These are phyloP conservation scores for Microsporum audouinii DNA, from an alignment of 2,329 filamentous ascomycete genomes.

Conservation along the genomic window DNA sequence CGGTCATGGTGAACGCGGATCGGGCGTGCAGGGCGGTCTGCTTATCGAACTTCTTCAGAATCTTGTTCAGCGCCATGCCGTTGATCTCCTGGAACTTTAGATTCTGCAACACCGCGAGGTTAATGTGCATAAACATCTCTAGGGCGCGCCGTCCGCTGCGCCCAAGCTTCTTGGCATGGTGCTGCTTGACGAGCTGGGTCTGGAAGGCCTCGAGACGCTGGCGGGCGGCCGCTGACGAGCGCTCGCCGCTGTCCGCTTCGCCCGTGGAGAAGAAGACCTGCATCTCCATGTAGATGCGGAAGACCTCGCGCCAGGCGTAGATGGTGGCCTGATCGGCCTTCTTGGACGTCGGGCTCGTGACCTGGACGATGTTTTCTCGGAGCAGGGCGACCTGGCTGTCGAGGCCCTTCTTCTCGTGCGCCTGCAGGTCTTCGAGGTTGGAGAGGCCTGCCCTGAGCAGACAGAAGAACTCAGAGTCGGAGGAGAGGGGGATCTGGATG, in stretches of 20 bases:
- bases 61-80: constrained; percentile 63
- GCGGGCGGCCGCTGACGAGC: constrained; percentile 54
- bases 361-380: constrained; percentile 51
- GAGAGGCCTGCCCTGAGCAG: constrained; percentile 61
- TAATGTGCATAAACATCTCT: constrained; percentile 58
- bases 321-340: constrained; percentile 51
- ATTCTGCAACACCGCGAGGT: constrained; percentile 63
- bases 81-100: constrained; percentile 80
- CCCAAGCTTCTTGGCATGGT: constrained; percentile 47
- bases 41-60: constrained; percentile 87
- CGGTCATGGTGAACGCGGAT: constrained; percentile 48
- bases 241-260: constrained; percentile 57
- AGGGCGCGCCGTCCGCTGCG: constrained; percentile 53
- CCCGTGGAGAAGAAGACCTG: constrained; percentile 71
- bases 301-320: constrained; percentile 66
- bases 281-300: constrained; percentile 68
- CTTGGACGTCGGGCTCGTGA: constrained; percentile 51
- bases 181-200: constrained; percentile 41
- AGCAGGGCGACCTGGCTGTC: constrained; percentile 52
- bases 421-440: constrained; percentile 56
- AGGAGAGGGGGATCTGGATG: constrained; percentile 65
- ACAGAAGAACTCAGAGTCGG: constrained; percentile 69
- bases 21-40: constrained; percentile 62
- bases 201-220: constrained; percentile 62
- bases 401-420: constrained; percentile 53